These are phyloP conservation scores for Ascobolus immersus DNA, from an alignment of 495 filamentous ascomycete species.

Conservation along the genomic window DNA sequence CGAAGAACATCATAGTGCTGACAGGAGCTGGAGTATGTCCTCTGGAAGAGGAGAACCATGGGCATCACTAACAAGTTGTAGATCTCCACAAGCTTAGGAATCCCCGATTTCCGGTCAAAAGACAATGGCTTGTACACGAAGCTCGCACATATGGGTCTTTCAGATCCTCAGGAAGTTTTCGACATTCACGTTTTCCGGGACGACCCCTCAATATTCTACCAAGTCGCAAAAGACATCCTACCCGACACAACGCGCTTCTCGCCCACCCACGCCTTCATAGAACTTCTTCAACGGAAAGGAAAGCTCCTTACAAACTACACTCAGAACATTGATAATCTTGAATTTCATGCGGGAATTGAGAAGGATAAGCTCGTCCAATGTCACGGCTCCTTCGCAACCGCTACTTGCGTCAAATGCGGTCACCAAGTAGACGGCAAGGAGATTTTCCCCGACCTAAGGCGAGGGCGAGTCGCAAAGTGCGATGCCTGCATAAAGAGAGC, in stretches of 20 bases:
- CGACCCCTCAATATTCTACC: slow-evolving; percentile 79
- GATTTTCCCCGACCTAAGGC: slow-evolving; percentile 55
- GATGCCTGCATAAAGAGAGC: slow-evolving; percentile 28
- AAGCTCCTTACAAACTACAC: slow-evolving; percentile 93
- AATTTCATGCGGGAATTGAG: slow-evolving; percentile 58
- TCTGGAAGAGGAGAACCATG: not conserved
- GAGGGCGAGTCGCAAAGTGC: slow-evolving; percentile 43
- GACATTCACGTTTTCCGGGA: slow-evolving; percentile 66
- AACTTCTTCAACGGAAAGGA: slow-evolving; percentile 68
- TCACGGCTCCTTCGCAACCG: slow-evolving; percentile 83
- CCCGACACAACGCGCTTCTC: slow-evolving; percentile 49
- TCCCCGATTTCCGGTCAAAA: slow-evolving; percentile 70
- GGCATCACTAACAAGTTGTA: slow-evolving; percentile 10
- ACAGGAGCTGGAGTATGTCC: slow-evolving; percentile 59
- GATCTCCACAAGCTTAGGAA: slow-evolving; percentile 75
- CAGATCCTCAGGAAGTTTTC: slow-evolving; percentile 83
- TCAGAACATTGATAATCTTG: slow-evolving; percentile 96
- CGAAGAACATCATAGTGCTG: slow-evolving; percentile 69
- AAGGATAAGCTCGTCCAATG: slow-evolving; percentile 80
- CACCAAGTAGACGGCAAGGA: slow-evolving; percentile 46
- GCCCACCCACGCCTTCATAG: slow-evolving; percentile 85
- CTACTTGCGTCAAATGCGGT: slow-evolving; percentile 64
- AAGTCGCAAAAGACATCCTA: slow-evolving; percentile 70
- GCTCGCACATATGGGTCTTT: slow-evolving; percentile 41
- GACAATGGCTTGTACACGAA: slow-evolving; percentile 71